phyloP scores from a whole-genome alignment of 805 yeast species.

The Kazachstania bromeliacearum region DNA sequence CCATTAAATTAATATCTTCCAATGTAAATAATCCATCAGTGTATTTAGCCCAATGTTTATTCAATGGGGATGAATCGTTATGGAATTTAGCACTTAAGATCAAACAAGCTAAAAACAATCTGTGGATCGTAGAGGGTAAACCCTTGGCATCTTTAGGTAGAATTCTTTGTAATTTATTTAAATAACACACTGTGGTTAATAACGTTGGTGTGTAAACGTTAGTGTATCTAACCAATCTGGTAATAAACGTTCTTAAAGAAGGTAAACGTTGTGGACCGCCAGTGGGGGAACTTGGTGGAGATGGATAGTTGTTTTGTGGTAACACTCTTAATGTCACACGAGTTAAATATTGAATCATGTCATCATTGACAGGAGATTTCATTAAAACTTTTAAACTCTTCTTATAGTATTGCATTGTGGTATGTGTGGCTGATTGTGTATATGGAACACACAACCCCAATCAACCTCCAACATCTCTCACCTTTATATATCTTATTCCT shows the following conservation, averaged over 20 bases:
- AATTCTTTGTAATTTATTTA: constrained; percentile 49
- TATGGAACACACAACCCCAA: neutral
- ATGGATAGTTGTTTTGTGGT: constrained; percentile 36
- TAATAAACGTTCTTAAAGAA: constrained; percentile 64
- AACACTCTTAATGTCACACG: constrained; percentile 57
- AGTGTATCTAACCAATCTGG: constrained; percentile 61
- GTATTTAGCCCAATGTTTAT: constrained; percentile 70
- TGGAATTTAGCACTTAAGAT: constrained; percentile 65
- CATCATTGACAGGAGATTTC: constrained; percentile 61
- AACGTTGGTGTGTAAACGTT: constrained; percentile 75
- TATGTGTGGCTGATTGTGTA: neutral
- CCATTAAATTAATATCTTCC: constrained; percentile 72
- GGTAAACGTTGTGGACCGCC: constrained; percentile 32
- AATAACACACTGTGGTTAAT: constrained; percentile 60
- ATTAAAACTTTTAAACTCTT: constrained; percentile 53
- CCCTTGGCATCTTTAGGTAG: constrained; percentile 69
- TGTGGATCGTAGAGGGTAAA: constrained; percentile 68
- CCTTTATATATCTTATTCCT: neutral
- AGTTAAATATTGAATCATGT: constrained; percentile 63
- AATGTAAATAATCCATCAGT: constrained; percentile 62
- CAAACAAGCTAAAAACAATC: constrained; percentile 66
- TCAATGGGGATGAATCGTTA: constrained; percentile 72
- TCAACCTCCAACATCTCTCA: neutral
- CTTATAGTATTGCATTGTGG: constrained; percentile 24
- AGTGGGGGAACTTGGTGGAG: constrained; percentile 30